phyloP scores from a whole-genome alignment of 805 yeast species.

The Candida palmyrensis region DNA sequence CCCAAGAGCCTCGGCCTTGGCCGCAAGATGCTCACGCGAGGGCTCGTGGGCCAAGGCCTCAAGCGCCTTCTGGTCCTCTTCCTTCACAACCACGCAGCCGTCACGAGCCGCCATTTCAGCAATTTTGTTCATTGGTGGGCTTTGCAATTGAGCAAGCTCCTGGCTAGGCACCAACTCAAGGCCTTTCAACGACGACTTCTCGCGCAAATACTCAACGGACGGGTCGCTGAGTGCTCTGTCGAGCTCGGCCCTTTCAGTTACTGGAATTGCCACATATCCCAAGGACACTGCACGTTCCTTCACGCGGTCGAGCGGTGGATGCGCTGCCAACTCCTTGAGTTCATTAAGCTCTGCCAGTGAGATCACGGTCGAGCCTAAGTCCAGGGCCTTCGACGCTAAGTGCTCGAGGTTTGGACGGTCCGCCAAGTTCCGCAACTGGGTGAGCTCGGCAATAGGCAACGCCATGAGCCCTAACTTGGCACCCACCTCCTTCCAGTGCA shows the following conservation, averaged over 20 bases:
- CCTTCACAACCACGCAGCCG: too few relatives aligned
- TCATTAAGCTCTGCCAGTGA: constrained; percentile 5
- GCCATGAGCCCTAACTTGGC: background rate
- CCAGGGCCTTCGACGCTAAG: constrained; percentile 18
- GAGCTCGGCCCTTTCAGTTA: constrained; percentile 6
- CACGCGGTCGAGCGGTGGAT: constrained; percentile 15
- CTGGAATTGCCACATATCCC: constrained; percentile 9
- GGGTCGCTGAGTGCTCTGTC: background rate
- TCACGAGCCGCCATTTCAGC: too few relatives aligned
- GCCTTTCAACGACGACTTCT: background rate
- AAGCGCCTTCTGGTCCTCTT: too few relatives aligned
- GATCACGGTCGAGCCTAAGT: constrained; percentile 8
- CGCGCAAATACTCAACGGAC: background rate
- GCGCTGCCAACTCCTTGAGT: constrained; percentile 6
- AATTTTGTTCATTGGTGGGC: too few relatives aligned
- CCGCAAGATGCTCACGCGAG: constrained; percentile 10
- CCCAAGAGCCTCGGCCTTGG: constrained; percentile 16
- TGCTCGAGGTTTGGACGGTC: constrained; percentile 21
- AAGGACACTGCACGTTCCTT: background rate
- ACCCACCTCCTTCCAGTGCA: constrained; percentile 12
- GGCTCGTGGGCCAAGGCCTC: constrained; percentile 20
- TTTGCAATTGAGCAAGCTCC: too few relatives aligned
- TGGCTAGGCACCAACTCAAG: too few relatives aligned
- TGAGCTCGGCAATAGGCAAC: constrained; percentile 10
- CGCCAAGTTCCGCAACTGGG: constrained; percentile 8